Evolutionary conservation across 768 basidiomycete species (phyloP), one percentile per base, ranked within the genome.

Genomic region (Lyophyllum decastes): DNA sequence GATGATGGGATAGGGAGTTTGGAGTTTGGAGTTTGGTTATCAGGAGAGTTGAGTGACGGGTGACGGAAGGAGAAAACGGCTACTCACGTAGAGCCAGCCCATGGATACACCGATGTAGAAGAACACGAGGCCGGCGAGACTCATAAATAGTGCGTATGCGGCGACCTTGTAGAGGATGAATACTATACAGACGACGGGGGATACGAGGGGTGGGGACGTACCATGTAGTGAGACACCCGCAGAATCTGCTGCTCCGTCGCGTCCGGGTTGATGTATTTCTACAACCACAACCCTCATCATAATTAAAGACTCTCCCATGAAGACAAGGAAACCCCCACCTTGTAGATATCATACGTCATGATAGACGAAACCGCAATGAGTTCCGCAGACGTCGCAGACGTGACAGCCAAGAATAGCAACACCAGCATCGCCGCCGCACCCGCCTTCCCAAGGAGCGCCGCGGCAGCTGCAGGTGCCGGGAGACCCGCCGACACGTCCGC

Each of bases 31-130:
- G n/a, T n/a, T n/a, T 21, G 25, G 22, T 17, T 54, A 38, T 26
- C 14, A 25, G 16, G 35, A 26, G 5, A 47, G 49, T 7, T 27
- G n/a, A 11, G 12, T n/a, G 40, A 9, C 27, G 44, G 49, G 49
- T 52, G 35, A 10, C 46, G 5, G 41, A 25, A n/a, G 34, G 16
- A 25, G 19, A n/a, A 34, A 26, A 26, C 2, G 26, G 26, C n/a
- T n/a, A 79, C 88, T 49, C 62, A 92, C 89, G 63, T 95, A 95
- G 54, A 95, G 86, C 92, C 93, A 95, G 21, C 94, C 94, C 89
- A 95, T 89, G 24, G 89, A 92, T 25, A 95, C 87, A 7, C 94
- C 94, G 61, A 95, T 93, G 69, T 90, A 94, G 73, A 78, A 92
- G 78, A 96, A 96, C 51, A 93, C 88, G 27, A 90, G 70, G 0